Conservation (phyloP, 306 rosid species). For the Vachellia collinsii region DNA sequence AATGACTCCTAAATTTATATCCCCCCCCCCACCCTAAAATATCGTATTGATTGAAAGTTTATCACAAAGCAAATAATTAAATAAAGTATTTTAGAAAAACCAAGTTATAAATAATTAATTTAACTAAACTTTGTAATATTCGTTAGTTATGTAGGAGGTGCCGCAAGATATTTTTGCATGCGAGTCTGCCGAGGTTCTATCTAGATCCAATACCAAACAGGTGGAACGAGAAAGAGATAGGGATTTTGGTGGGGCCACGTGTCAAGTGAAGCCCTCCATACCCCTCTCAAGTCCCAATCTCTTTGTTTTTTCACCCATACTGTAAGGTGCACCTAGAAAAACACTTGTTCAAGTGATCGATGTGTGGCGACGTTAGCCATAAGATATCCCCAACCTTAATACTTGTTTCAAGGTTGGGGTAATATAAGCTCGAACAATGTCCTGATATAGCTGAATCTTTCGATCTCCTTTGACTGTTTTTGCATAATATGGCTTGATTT, state of each 20-base stretch:
- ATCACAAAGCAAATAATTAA: too few species aligned
- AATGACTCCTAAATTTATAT: too few species aligned
- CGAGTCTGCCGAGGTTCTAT: not conserved
- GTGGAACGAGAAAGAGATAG: not conserved
- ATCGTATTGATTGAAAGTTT: too few species aligned
- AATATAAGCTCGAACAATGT: not conserved
- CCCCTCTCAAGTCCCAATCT: not conserved
- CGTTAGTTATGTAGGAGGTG: too few species aligned
- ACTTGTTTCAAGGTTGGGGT: conserved; percentile 20
- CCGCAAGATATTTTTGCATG: not conserved
- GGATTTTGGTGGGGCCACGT: not conserved
- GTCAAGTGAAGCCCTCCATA: not conserved
- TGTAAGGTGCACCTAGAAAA: not conserved
- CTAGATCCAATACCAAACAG: not conserved
- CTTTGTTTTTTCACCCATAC: not conserved
- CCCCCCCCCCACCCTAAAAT: too few species aligned
- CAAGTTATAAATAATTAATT: too few species aligned
- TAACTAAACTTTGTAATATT: too few species aligned
- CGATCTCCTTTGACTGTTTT: not conserved
- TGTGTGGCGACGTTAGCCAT: conserved; percentile 8
- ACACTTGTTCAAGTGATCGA: not conserved
- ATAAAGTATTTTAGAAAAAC: too few species aligned
- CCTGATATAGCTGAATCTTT: not conserved
- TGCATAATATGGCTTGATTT: not conserved
- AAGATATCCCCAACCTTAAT: not conserved